Evolutionary conservation across 345 rosid species (phyloP), one percentile per base, ranked within the genome.

Genomic region (Salix suchowensis): DNA sequence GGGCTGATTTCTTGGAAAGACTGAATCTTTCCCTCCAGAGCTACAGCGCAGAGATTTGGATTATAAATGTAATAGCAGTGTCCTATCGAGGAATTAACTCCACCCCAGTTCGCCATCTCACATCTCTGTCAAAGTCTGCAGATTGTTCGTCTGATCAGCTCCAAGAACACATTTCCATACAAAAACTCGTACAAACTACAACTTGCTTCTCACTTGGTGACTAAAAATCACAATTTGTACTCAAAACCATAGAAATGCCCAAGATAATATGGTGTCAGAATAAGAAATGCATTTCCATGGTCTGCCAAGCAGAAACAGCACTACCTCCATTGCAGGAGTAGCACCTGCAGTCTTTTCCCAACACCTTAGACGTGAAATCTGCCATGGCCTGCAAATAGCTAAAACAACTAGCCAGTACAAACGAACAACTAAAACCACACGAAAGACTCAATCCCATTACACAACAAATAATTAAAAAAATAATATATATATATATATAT

Each of bases 191-290:
- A 55, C 18, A 23, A 30, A 65, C 16, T 6, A 52, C 28, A 55
- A 32, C 11, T 15, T 3, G 5, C 28, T 71, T 15, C 15, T 18
- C 16, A 11, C 15, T 58, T 65, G 71, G 19, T 8, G 24, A 34
- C n/a, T 18, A 13, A 13, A 21, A 26, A 23, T 15, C 14, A 67
- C 10, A 13, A 40, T 21, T 42, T 21, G 40, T 3, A 21, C 11
- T 16, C 5, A 13, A 15, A 9, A 11, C 5, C 34, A 72, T 19
- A 72, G 80, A 75, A 71, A 76, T 88, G 91, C 98, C 98, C 97
- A 7, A 97, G 97, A 85, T 95, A 95, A 82, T 91, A 95, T 6
- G 97, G 97, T 0, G 94, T 79, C 13, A 97, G 98, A 80, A 93
- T 82, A 8, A 90, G 96, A 80, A 95, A 85, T 80, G 94, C 96